These are phyloP conservation scores for Diaporthe ilicicola DNA, from an alignment of 2,329 filamentous ascomycete genomes.

Conservation along the genomic window DNA sequence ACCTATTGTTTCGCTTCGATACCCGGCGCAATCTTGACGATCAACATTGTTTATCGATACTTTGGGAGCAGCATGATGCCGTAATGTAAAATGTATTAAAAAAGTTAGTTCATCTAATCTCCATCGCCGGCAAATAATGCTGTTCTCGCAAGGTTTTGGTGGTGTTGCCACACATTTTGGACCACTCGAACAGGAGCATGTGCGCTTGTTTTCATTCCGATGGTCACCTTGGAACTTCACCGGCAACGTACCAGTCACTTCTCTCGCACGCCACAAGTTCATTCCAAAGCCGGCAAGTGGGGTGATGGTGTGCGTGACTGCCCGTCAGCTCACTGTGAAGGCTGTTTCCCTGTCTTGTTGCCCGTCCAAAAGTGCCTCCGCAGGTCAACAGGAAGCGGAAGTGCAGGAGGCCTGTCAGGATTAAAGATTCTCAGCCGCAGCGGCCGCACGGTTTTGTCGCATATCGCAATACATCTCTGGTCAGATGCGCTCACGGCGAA, in stretches of 20 bases:
- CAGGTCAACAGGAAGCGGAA: conserved; percentile 15
- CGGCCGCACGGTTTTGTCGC: neutral
- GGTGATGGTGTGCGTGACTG: no score
- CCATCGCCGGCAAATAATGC: neutral
- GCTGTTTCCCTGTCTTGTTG: neutral
- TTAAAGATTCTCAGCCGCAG: conserved; percentile 24
- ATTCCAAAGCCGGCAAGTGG: neutral
- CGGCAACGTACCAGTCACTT: neutral
- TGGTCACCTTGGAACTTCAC: neutral
- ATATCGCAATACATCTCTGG: conserved; percentile 24
- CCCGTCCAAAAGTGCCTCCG: conserved; percentile 17
- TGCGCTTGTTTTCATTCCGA: neutral
- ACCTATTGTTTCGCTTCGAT: conserved; percentile 20
- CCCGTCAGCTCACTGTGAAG: neutral
- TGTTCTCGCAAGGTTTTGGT: neutral
- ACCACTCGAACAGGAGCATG: neutral
- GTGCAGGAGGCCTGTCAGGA: neutral
- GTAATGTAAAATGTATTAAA: neutral
- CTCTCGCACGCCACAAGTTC: no score
- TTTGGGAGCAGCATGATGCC: neutral
- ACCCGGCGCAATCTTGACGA: conserved; percentile 15
- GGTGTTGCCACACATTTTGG: neutral
- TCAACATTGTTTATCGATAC: neutral
- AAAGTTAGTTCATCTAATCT: neutral
- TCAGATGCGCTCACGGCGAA: neutral